Conservation (phyloP, 148 eudicot species). For the Vaccinium macrocarpon region DNA sequence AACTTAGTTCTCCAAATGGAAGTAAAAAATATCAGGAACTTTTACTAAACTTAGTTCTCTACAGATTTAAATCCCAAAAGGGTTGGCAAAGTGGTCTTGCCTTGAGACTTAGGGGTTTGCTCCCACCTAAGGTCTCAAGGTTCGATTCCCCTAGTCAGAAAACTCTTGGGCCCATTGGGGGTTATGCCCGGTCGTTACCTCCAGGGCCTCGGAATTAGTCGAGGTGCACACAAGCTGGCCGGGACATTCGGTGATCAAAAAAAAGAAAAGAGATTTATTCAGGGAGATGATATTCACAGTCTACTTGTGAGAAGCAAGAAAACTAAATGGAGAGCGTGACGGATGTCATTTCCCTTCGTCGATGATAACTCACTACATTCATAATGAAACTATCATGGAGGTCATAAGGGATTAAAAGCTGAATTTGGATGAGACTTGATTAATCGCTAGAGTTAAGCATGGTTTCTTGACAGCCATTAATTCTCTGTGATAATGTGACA, state of each 20-base stretch:
- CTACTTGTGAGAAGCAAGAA: neutral
- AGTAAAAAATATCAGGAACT: too few relatives aligned
- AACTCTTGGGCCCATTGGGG: too few relatives aligned
- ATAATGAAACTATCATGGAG: neutral
- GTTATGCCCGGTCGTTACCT: too few relatives aligned
- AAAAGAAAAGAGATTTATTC: neutral
- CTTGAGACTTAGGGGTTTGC: too few relatives aligned
- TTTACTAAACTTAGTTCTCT: too few relatives aligned
- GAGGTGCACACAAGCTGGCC: too few relatives aligned
- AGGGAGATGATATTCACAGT: neutral
- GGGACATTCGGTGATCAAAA: too few relatives aligned
- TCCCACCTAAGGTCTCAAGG: too few relatives aligned
- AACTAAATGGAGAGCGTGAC: neutral
- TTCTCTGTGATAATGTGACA: neutral
- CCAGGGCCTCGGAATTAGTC: too few relatives aligned
- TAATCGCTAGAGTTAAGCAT: neutral
- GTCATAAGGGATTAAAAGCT: neutral
- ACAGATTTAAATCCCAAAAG: too few relatives aligned
- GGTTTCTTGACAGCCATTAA: neutral
- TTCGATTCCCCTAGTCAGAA: too few relatives aligned
- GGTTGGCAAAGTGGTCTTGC: too few relatives aligned
- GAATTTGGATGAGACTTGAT: neutral
- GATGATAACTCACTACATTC: neutral
- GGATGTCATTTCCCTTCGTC: neutral
- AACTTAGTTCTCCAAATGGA: neutral